Percentiles rank a stretch among this genome's conserved stretches.
These are phyloP conservation scores for Zygoascus bituminiphila DNA, from an alignment of 805 yeast species.

Conservation along the genomic window DNA sequence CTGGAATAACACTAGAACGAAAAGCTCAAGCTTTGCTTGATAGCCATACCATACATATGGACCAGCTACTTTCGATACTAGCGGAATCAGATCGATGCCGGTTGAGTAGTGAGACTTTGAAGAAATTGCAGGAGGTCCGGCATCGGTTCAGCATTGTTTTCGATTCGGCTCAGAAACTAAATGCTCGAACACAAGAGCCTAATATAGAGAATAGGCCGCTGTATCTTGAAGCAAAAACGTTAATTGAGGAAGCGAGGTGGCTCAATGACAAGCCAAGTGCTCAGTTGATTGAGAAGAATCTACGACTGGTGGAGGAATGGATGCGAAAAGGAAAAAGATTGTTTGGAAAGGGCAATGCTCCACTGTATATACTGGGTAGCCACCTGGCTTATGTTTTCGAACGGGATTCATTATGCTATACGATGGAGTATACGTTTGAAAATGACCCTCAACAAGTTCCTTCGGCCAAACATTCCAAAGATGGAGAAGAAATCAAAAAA, in stretches of 20 bases:
- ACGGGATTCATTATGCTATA: conserved; percentile 9
- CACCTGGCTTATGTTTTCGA: conserved; percentile 24
- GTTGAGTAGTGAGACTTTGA: conserved; percentile 6
- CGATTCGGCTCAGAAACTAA: conserved; percentile 12
- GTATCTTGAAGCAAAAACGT: conserved; percentile 23
- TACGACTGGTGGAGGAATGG: conserved; percentile 33
- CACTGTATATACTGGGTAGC: conserved; percentile 24
- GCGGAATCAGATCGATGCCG: conserved; percentile 7
- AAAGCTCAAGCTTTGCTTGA: conserved; percentile 11
- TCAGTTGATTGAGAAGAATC: conserved; percentile 18
- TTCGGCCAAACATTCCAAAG: conserved; percentile 1
- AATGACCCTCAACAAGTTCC: conserved; percentile 13
- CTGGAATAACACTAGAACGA: conserved; percentile 22
- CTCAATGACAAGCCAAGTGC: conserved; percentile 16
- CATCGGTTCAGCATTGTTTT: neutral
- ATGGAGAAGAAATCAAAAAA: conserved; percentile 38
- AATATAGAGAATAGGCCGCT: conserved; percentile 27
- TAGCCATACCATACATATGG: conserved; percentile 5
- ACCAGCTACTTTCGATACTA: conserved; percentile 12
- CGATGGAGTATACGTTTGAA: conserved; percentile 12
- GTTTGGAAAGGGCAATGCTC: conserved; percentile 32
- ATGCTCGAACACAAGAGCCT: conserved; percentile 26
- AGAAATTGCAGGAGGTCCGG: neutral
- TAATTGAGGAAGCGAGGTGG: conserved; percentile 21
- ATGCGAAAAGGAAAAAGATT: conserved; percentile 27